These are phyloP conservation scores for Ustilago vetiveriae DNA, from an alignment of 1,284 basidiomycete genomes.

Conservation along the genomic window DNA sequence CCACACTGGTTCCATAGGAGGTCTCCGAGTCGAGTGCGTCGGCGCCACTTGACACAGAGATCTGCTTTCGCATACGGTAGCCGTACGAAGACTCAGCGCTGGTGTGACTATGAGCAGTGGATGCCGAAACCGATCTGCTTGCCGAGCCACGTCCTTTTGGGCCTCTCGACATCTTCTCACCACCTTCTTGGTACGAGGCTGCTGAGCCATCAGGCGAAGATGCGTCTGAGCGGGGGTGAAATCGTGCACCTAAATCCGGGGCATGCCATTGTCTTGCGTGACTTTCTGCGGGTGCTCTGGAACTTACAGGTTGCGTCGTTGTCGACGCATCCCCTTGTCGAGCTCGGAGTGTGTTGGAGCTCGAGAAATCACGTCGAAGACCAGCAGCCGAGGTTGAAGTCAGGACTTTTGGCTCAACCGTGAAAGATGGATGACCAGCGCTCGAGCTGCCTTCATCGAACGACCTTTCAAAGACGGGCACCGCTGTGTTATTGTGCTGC, in stretches of 20 bases:
- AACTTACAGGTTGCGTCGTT: background rate
- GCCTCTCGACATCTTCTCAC: conserved; percentile 17
- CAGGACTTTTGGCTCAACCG: background rate
- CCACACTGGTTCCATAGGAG: conserved; percentile 40
- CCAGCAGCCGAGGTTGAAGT: background rate
- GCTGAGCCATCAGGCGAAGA: conserved; percentile 1
- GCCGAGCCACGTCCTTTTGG: conserved; percentile 10
- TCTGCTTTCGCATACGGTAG: conserved; percentile 31
- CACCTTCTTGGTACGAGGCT: conserved; percentile 4
- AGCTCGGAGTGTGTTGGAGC: conserved; percentile 38
- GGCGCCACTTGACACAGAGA: conserved; percentile 20
- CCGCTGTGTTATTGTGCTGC: background rate
- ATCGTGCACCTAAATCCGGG: background rate
- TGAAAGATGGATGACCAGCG: too few relatives aligned
- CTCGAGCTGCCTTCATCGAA: background rate
- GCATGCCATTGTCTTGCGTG: background rate
- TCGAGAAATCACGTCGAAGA: conserved; percentile 38
- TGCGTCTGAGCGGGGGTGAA: conserved; percentile 6
- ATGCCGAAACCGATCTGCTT: conserved; percentile 36
- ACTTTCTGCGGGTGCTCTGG: too few relatives aligned
- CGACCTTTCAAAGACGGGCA: background rate
- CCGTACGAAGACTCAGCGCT: conserved; percentile 32
- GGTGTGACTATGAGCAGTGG: conserved; percentile 28
- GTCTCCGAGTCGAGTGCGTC: conserved; percentile 43
- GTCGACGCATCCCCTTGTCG: background rate